Percentiles rank a stretch among this genome's conserved stretches.
phyloP scores from a whole-genome alignment of 192 early-diverging fungal genomes.

The Gryganskiella cystojenkinii region DNA sequence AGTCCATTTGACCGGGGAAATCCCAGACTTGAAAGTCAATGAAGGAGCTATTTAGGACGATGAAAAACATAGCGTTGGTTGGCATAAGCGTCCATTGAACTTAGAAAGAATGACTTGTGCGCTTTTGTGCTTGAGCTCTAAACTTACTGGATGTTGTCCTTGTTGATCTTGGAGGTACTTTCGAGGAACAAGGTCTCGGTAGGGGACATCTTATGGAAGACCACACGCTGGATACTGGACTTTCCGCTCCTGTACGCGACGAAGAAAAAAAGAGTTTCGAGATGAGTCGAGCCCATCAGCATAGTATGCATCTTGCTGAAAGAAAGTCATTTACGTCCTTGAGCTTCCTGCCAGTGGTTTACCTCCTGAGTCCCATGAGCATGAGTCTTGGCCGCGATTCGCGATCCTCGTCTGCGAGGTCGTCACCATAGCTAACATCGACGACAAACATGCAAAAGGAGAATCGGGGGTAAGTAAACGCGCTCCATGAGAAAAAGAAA shows the following conservation, averaged over 20 bases:
- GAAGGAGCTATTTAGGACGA: slow-evolving; percentile 65
- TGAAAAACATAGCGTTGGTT: neutral
- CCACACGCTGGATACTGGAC: slow-evolving; percentile 84
- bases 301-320: neutral
- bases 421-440: slow-evolving; percentile 46
- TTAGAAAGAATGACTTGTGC: neutral
- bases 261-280: neutral
- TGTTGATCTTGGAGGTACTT: slow-evolving; percentile 77
- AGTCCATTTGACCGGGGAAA: slow-evolving; percentile 90
- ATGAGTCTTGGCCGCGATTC: slow-evolving; percentile 51
- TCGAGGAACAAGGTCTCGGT: slow-evolving; percentile 90
- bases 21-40: slow-evolving; percentile 93
- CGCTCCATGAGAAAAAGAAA: too few species aligned
- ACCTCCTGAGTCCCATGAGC: slow-evolving; percentile 51
- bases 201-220: slow-evolving; percentile 90
- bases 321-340: too few species aligned
- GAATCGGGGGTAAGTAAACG: neutral
- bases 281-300: neutral
- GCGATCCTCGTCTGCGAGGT: slow-evolving; percentile 49
- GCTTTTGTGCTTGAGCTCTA: neutral
- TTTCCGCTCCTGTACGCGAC: slow-evolving; percentile 77
- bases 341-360: neutral
- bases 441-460: neutral
- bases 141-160: slow-evolving; percentile 67
- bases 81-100: neutral